A percentile compares a stretch with the other conserved stretches of the same genome.
Evolutionary conservation across 2,329 filamentous ascomycete genomes (phyloP).

Genomic region (Colletotrichum sp.): DNA sequence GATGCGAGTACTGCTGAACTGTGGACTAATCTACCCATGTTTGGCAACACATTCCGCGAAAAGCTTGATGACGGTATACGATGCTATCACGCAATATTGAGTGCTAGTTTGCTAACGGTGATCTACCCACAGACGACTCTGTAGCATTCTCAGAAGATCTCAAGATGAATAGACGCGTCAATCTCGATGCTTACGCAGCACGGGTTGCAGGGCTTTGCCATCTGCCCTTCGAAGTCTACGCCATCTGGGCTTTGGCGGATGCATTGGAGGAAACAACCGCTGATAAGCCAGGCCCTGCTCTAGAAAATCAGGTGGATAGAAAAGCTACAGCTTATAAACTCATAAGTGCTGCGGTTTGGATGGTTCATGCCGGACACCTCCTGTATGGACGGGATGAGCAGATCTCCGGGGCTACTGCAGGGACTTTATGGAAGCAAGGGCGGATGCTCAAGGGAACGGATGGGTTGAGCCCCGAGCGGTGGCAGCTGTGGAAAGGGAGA

Average conservation of each 20-base stretch:
- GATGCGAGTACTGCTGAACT: not conserved
- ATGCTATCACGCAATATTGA: accelerated
- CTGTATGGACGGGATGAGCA: not conserved
- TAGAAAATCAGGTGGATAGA: accelerated
- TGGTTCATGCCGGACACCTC: not conserved
- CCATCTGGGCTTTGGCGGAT: not conserved
- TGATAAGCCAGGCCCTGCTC: accelerated
- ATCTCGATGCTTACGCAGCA: not conserved
- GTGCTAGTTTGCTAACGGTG: not conserved
- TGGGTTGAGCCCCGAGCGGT: not conserved
- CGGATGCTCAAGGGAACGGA: not conserved
- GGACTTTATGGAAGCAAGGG: not conserved
- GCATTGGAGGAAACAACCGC: not conserved
- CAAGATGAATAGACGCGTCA: not conserved
- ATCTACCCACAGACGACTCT: accelerated
- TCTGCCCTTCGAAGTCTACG: not conserved
- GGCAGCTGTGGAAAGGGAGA: not conserved
- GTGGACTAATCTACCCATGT: not conserved
- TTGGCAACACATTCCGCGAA: not conserved
- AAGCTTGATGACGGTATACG: not conserved
- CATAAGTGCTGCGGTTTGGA: not conserved
- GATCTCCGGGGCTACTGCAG: not conserved
- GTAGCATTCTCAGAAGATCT: not conserved
- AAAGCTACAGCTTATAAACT: not conserved
- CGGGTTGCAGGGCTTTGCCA: not conserved